These are phyloP conservation scores for Periconia digitata DNA, from an alignment of 2,329 filamentous ascomycete genomes.

Conservation along the genomic window DNA sequence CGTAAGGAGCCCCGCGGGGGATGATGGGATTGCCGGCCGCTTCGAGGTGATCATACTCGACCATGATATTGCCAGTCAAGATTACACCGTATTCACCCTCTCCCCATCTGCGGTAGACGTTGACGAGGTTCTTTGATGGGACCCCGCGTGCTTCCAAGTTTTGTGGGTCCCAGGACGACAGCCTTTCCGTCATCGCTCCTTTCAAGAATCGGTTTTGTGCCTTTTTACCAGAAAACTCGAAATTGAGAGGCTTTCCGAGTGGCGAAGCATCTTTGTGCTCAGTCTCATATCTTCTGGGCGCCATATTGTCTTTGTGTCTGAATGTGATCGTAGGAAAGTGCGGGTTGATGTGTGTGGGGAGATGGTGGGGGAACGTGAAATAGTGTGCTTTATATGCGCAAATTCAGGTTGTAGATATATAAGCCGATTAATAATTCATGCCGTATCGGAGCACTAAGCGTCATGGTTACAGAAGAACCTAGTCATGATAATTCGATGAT, in stretches of 20 bases:
- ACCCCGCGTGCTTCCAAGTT: slow-evolving; percentile 57
- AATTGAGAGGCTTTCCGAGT: slow-evolving; percentile 48
- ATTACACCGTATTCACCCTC: slow-evolving; percentile 49
- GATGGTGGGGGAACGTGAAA: background rate
- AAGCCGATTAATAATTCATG: too few species aligned
- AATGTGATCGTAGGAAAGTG: background rate
- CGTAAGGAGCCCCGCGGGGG: slow-evolving; percentile 52
- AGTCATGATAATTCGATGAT: too few species aligned
- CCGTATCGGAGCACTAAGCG: too few species aligned
- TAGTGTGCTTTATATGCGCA: background rate
- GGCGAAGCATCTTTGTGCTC: slow-evolving; percentile 44
- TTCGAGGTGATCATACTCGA: slow-evolving; percentile 63
- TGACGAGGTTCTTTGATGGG: slow-evolving; percentile 57
- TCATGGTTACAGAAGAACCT: too few species aligned
- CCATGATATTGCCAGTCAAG: slow-evolving; percentile 65
- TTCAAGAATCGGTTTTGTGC: slow-evolving; percentile 69
- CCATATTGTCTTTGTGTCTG: slow-evolving; percentile 30
- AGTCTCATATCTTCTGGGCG: slow-evolving; percentile 44
- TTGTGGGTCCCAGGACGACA: slow-evolving; percentile 62
- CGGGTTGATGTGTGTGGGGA: background rate
- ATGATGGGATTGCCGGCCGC: slow-evolving; percentile 63
- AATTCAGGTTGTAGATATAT: too few species aligned
- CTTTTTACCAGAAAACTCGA: slow-evolving; percentile 53
- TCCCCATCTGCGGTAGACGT: slow-evolving; percentile 59
- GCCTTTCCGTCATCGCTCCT: slow-evolving; percentile 66